Base-by-base conservation (phyloP, 768 basidiomycete genomes). In the Punctularia strigosozonata region DNA sequence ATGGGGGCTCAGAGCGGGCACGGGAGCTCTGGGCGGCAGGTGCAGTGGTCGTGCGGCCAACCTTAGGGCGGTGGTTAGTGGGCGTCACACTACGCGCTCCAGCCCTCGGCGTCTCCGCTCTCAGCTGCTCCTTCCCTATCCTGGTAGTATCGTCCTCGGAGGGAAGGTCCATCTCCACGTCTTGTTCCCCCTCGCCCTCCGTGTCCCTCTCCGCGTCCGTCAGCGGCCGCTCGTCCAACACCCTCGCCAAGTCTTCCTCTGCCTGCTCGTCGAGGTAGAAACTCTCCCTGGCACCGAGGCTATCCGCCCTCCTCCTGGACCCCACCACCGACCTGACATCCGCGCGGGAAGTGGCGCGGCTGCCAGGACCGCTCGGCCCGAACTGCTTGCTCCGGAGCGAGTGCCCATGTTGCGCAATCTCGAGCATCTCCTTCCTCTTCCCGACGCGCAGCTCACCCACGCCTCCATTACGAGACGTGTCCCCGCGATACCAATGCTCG, bases 401-500 rank as follows among this genome's bases (percentile, higher is more conserved):
- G 51, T 89, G 81, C 1, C 86, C 85, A 48, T 81, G 87, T 58
- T 79, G 87, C 37, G 85, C 85, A 43, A 88, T 88, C 50, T 88
- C 83, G 39, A 90, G 55, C 86, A 90, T 89, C 57, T 90, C 86
- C 55, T 78, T 67, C 41, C 78, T 68, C 48, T 70, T 68, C 2
- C 74, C 86, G 2, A 88, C 76, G 17, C 79, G 70, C 39, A 86
- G 61, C 56, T 89, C 86, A 36, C 86, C 86, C 8, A 89, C 84
- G n/a, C 86, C 86, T 19, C 86, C 86, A 51, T 90, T 90, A 35
- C 86, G 69, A 10, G 85, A 78, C 4, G 85, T 73, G 47, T 90
- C 86, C 1, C 86, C 86, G 36, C 86, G 77, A 52, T 90, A 90
- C 86, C 86, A 89, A 50, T 90, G 86, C 49, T 89, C 84, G 43